phyloP scores from a whole-genome alignment of 169 alveolate species.

The Cryptosporidium meleagridis region DNA sequence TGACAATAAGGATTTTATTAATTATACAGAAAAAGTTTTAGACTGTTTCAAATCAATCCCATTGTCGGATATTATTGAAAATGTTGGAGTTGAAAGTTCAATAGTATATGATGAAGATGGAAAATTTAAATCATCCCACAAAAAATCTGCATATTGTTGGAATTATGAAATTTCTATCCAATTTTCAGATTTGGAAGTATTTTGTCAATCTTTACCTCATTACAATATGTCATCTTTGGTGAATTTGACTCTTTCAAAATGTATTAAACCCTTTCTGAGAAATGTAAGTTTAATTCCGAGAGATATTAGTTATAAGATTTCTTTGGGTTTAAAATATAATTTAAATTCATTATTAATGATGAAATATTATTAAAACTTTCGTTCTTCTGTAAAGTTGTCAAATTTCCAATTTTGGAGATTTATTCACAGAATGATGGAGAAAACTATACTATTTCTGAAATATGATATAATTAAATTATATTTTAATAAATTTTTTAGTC shows the following conservation, averaged over 20 bases:
- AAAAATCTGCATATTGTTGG: constrained; percentile 78
- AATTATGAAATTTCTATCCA: constrained; percentile 87
- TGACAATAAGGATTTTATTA: background rate
- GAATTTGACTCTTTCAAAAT: constrained; percentile 51
- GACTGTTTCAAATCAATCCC: constrained; percentile 64
- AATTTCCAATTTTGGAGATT: background rate
- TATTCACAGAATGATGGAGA: constrained; percentile 56
- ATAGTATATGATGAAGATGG: constrained; percentile 31
- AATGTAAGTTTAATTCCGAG: constrained; percentile 32
- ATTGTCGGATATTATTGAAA: constrained; percentile 56
- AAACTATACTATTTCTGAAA: constrained; percentile 22
- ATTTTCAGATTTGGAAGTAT: constrained; percentile 83
- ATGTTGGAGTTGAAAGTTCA: constrained; percentile 67
- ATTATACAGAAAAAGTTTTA: constrained; percentile 35
- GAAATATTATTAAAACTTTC: constrained; percentile 53
- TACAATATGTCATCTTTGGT: constrained; percentile 22
- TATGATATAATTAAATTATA: background rate
- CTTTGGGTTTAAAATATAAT: background rate
- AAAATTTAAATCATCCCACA: background rate
- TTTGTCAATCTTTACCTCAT: constrained; percentile 78
- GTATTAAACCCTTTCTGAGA: constrained; percentile 67
- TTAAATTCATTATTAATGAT: constrained; percentile 2
- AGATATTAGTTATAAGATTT: background rate
- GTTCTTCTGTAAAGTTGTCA: constrained; percentile 67
- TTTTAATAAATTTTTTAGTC: background rate